A percentile compares a stretch with the other conserved stretches of the same genome.
Conservation (phyloP, 352 stramenopile species). For the Phytophthora uliginosa region DNA sequence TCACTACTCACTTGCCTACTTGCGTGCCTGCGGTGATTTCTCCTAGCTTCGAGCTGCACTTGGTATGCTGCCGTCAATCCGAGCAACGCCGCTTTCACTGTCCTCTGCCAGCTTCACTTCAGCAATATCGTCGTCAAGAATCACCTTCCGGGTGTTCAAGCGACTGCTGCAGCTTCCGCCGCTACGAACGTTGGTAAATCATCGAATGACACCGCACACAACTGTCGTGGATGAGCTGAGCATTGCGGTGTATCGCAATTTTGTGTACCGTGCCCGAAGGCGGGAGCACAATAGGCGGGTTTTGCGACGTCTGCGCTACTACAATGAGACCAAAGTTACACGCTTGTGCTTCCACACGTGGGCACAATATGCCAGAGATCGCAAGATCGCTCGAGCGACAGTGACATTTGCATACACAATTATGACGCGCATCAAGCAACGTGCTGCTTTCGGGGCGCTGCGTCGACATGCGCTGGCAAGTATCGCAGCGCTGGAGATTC, state of each 20-base stretch:
- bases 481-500: constrained; percentile 73
- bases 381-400: constrained; percentile 44
- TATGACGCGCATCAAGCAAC: constrained; percentile 44
- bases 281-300: constrained; percentile 58
- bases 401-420: constrained; percentile 42
- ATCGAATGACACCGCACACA: constrained; percentile 51
- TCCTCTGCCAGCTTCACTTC: constrained; percentile 30
- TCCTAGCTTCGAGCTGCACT: constrained; percentile 60
- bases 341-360: constrained; percentile 56
- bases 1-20: background rate
- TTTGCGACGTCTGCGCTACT: constrained; percentile 63
- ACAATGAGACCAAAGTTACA: constrained; percentile 50
- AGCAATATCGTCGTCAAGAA: constrained; percentile 41
- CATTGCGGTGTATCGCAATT: constrained; percentile 59
- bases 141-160: constrained; percentile 58
- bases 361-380: constrained; percentile 41
- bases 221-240: constrained; percentile 66
- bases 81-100: constrained; percentile 18
- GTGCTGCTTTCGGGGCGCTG: constrained; percentile 49
- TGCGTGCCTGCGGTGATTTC: background rate
- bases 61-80: constrained; percentile 44
- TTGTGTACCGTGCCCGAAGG: constrained; percentile 57
- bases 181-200: constrained; percentile 53
- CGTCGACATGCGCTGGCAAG: constrained; percentile 53
- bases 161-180: constrained; percentile 52